These are phyloP conservation scores for Yarrowia porcina DNA, from an alignment of 805 yeast species.

Conservation along the genomic window DNA sequence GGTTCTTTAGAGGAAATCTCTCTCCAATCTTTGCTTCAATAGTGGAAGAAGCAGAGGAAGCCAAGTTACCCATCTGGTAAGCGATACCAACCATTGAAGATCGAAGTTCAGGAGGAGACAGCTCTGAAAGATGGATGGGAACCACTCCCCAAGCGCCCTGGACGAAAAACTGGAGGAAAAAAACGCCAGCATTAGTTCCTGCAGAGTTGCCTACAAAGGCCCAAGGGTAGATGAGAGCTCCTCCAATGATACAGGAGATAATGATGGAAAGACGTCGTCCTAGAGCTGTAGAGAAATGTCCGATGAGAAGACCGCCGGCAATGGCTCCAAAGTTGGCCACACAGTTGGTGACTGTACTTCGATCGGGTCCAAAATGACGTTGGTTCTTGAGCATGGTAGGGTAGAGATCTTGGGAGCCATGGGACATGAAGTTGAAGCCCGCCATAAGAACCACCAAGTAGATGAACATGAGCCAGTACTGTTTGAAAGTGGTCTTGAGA, in stretches of 20 bases:
- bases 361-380: slow-evolving; percentile 45
- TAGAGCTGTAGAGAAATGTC: slow-evolving; percentile 52
- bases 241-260: slow-evolving; percentile 51
- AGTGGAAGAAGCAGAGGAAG: slow-evolving; percentile 67
- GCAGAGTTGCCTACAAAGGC: slow-evolving; percentile 46
- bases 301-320: slow-evolving; percentile 59
- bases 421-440: slow-evolving; percentile 67
- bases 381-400: slow-evolving; percentile 62
- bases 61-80: slow-evolving; percentile 71
- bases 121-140: slow-evolving; percentile 63
- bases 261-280: slow-evolving; percentile 62
- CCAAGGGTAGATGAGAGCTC: slow-evolving; percentile 62
- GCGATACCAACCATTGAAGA: slow-evolving; percentile 59
- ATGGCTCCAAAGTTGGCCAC: slow-evolving; percentile 68
- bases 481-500: slow-evolving; percentile 35
- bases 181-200: slow-evolving; percentile 56
- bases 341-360: slow-evolving; percentile 56
- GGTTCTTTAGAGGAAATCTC: slow-evolving; percentile 50
- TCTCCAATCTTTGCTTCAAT: slow-evolving; percentile 64
- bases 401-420: slow-evolving; percentile 69
- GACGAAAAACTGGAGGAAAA: slow-evolving; percentile 62
- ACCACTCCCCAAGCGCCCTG: slow-evolving; percentile 69
- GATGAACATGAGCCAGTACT: slow-evolving; percentile 58
- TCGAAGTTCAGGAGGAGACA: slow-evolving; percentile 63
- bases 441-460: slow-evolving; percentile 61